phyloP scores from a whole-genome alignment of 305 asterid species.

The Ilex paraguariensis region DNA sequence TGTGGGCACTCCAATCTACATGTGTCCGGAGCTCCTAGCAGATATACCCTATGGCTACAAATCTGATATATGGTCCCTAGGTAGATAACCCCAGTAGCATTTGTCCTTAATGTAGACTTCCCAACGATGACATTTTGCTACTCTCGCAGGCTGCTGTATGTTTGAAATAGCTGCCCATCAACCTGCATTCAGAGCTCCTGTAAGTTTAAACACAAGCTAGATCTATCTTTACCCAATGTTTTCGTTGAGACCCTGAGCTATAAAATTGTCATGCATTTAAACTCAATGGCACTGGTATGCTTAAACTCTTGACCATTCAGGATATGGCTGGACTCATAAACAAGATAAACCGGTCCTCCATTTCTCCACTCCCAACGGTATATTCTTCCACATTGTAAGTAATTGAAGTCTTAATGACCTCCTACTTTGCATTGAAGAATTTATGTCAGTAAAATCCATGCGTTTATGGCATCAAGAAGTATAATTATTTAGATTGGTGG shows the following conservation, averaged over 20 bases:
- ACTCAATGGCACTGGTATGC: background rate
- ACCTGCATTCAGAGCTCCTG: slow-evolving; percentile 80
- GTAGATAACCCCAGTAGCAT: slow-evolving; percentile 20
- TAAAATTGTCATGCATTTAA: no score
- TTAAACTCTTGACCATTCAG: slow-evolving; percentile 37
- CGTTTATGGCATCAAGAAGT: no score
- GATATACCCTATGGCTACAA: slow-evolving; percentile 90
- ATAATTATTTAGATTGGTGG: background rate
- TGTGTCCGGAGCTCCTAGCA: slow-evolving; percentile 95
- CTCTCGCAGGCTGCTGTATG: slow-evolving; percentile 54
- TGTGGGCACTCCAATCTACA: slow-evolving; percentile 91
- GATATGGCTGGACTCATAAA: slow-evolving; percentile 70
- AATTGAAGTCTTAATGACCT: background rate
- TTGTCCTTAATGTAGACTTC: no score
- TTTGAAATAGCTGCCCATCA: slow-evolving; percentile 84
- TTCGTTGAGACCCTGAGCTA: no score
- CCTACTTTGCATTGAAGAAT: no score
- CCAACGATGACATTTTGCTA: background rate
- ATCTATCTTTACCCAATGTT: background rate
- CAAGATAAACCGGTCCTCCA: slow-evolving; percentile 59
- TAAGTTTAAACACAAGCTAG: slow-evolving; percentile 28
- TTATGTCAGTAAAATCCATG: no score
- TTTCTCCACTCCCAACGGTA: slow-evolving; percentile 75
- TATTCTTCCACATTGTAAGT: slow-evolving; percentile 82
- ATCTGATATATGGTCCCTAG: slow-evolving; percentile 94